A percentile compares a stretch with the other conserved stretches of the same genome.
Conservation (phyloP, 805 yeast species). For the Metschnikowia santaceciliae region DNA sequence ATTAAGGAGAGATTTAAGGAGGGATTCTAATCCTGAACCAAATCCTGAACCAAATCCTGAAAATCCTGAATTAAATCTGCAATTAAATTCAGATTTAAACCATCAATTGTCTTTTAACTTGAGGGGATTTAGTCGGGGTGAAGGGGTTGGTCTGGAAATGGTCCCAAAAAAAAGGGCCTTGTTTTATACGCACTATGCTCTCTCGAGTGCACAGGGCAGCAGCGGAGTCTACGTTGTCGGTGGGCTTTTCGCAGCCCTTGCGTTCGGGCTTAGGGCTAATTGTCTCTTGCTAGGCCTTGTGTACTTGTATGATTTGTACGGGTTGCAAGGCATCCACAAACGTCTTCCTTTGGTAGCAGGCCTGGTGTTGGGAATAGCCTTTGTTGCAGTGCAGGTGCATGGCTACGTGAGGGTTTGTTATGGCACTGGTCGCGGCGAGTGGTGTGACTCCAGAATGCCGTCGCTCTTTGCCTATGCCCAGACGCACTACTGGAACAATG, state of each 20-base stretch:
- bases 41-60: no score
- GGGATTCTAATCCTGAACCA: no score
- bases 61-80: neutral
- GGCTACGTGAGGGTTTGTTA: constrained; percentile 60
- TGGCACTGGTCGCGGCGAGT: constrained; percentile 58
- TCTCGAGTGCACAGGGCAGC: neutral
- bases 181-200: no score
- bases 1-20: no score
- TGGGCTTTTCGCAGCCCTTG: constrained; percentile 52
- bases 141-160: no score
- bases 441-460: constrained; percentile 65
- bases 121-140: no score
- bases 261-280: constrained; percentile 70
- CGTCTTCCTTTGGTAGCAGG: constrained; percentile 52
- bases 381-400: constrained; percentile 44
- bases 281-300: constrained; percentile 67
- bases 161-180: no score
- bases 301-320: constrained; percentile 54
- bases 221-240: constrained; percentile 36
- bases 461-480: constrained; percentile 72
- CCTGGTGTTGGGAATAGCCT: constrained; percentile 40
- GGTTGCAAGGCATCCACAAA: neutral
- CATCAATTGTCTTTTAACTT: no score
- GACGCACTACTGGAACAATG: constrained; percentile 76
- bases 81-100: no score